phyloP scores from a whole-genome alignment of 2,329 filamentous ascomycete genomes.

The Verticillium zaregamsianum region DNA sequence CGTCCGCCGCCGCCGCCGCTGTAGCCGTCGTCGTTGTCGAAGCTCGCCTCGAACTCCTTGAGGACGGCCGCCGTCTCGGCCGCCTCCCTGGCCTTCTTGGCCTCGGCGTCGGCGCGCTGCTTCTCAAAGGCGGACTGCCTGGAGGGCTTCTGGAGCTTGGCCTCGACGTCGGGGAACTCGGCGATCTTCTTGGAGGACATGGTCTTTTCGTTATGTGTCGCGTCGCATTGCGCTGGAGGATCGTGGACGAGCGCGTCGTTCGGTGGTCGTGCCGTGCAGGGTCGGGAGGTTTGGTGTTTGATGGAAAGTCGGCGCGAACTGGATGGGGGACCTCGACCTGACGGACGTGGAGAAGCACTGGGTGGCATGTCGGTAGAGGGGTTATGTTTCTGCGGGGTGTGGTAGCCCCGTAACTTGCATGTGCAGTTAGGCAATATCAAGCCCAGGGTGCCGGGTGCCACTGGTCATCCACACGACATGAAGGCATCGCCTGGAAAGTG shows the following conservation, averaged over 20 bases:
- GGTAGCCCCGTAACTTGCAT: not conserved
- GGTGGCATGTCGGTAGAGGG: not conserved
- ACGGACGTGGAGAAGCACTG: not conserved
- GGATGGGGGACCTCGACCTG: not conserved
- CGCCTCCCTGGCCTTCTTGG: constrained; percentile 77
- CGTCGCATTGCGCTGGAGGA: not conserved
- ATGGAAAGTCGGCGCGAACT: not conserved
- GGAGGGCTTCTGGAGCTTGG: constrained; percentile 73
- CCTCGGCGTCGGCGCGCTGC: constrained; percentile 84
- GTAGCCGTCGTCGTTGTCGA: constrained; percentile 57
- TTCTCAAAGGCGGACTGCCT: constrained; percentile 87
- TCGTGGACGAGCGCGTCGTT: not conserved
- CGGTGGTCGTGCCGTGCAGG: not conserved
- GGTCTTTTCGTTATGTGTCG: constrained; percentile 8
- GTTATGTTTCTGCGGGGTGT: not conserved
- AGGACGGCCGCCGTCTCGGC: constrained; percentile 85
- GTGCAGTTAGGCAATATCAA: not conserved
- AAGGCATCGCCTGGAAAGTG: too few relatives aligned
- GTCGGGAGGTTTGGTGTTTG: too few relatives aligned
- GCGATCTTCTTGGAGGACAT: constrained; percentile 47
- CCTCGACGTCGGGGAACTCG: constrained; percentile 67
- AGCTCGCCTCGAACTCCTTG: constrained; percentile 81
- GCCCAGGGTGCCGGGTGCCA: too few relatives aligned
- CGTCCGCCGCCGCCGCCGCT: constrained; percentile 22
- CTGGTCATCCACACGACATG: too few relatives aligned